Evolutionary conservation across 2,329 filamentous ascomycete species (phyloP).

Genomic region (Teratosphaeria pseudoeucalypti): DNA sequence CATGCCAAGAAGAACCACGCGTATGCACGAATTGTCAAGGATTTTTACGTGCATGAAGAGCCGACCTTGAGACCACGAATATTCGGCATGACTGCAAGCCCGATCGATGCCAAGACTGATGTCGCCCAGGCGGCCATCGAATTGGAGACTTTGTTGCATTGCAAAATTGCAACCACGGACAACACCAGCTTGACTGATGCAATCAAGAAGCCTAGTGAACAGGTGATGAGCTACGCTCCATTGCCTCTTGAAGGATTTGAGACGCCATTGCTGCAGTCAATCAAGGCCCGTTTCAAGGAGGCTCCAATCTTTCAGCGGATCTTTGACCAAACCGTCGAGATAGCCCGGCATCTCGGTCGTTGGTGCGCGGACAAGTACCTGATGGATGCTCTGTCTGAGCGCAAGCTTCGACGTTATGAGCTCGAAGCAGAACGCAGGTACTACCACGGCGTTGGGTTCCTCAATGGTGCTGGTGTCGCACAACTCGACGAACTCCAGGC

Average conservation of each 20-base stretch:
- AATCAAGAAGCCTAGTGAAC: slow-evolving; percentile 49
- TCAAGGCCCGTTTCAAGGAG: slow-evolving; percentile 46
- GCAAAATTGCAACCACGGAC: slow-evolving; percentile 68
- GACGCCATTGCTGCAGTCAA: slow-evolving; percentile 52
- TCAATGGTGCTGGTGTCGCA: slow-evolving; percentile 11
- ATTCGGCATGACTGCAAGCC: slow-evolving; percentile 95
- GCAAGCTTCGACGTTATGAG: slow-evolving; percentile 16
- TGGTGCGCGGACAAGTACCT: slow-evolving; percentile 74
- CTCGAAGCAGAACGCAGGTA: slow-evolving; percentile 20
- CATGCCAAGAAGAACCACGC: slow-evolving; percentile 90
- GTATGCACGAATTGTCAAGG: slow-evolving; percentile 75
- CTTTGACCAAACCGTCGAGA: slow-evolving; percentile 50
- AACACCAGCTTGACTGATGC: slow-evolving; percentile 50
- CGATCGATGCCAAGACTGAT: slow-evolving; percentile 72
- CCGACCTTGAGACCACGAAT: slow-evolving; percentile 55
- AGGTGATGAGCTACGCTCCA: slow-evolving; percentile 46
- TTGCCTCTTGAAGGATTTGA: slow-evolving; percentile 41
- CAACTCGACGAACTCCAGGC: slow-evolving; percentile 44
- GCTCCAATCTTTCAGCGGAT: slow-evolving; percentile 41
- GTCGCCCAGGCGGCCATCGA: slow-evolving; percentile 54
- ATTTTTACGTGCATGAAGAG: slow-evolving; percentile 58
- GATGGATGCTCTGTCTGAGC: slow-evolving; percentile 12
- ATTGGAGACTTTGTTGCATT: slow-evolving; percentile 67
- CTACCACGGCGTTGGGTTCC: slow-evolving; percentile 16
- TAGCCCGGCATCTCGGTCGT: slow-evolving; percentile 58